Conservation (phyloP, 352 stramenopile genomes). For the Globisporangium sylvaticum region DNA sequence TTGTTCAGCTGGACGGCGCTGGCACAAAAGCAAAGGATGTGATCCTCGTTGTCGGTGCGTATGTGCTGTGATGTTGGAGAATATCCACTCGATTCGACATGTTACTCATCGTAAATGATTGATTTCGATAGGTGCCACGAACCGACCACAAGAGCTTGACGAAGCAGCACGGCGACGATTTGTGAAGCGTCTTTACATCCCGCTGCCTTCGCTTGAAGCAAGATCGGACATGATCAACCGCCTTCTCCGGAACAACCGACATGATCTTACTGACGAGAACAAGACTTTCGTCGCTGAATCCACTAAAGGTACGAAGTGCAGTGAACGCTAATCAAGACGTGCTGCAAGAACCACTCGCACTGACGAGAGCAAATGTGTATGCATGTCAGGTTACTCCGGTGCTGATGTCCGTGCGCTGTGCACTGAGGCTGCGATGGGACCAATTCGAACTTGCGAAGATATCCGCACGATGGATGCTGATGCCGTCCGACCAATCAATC, state of each 20-base stretch:
- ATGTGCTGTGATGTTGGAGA: background rate
- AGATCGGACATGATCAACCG: conserved; percentile 86
- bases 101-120: background rate
- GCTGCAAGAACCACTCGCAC: background rate
- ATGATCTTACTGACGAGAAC: conserved; percentile 86
- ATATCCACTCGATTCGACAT: background rate
- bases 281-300: conserved; percentile 85
- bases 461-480: conserved; percentile 88
- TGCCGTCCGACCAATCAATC: conserved; percentile 92
- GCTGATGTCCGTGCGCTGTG: conserved; percentile 97
- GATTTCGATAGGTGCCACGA: conserved; percentile 86
- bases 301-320: conserved; percentile 55
- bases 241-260: conserved; percentile 92
- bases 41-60: conserved; percentile 83
- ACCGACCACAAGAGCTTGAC: conserved; percentile 96
- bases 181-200: conserved; percentile 98
- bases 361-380: conserved; percentile 1
- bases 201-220: conserved; percentile 88
- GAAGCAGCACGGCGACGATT: conserved; percentile 96
- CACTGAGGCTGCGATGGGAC: conserved; percentile 97
- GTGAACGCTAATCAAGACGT: background rate
- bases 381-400: conserved; percentile 91
- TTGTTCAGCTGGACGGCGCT: conserved; percentile 96
- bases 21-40: conserved; percentile 90
- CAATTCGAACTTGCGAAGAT: conserved; percentile 81